Conservation (phyloP, 2,329 filamentous ascomycete species). For the Tolypocladium nubicola region DNA sequence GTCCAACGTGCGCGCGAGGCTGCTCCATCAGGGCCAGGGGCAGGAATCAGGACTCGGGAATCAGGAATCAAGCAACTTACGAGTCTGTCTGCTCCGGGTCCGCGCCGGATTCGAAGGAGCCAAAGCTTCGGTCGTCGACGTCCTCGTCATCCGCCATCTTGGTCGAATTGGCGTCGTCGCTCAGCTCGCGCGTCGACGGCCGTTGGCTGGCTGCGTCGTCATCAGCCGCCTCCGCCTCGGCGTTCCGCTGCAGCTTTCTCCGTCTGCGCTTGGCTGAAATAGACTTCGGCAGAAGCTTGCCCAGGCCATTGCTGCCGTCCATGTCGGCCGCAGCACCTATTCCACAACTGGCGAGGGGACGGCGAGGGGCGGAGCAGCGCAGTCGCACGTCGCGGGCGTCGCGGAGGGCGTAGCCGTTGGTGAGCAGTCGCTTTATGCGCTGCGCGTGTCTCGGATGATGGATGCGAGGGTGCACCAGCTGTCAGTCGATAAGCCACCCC, state of each 20-base stretch:
- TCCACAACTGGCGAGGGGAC: neutral
- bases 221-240: constrained; percentile 15
- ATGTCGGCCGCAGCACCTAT: constrained; percentile 3
- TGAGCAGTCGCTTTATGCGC: neutral
- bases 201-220: constrained; percentile 20
- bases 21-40: neutral
- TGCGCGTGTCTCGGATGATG: too few relatives aligned
- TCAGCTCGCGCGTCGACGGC: constrained; percentile 19
- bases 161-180: constrained; percentile 19
- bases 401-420: neutral
- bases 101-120: constrained; percentile 22
- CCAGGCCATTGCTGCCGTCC: constrained; percentile 23
- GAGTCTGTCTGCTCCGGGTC: constrained; percentile 11
- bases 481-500: neutral
- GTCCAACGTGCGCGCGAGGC: neutral
- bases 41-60: too few relatives aligned
- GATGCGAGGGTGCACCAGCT: neutral
- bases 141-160: constrained; percentile 21
- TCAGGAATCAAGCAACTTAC: constrained; percentile 3
- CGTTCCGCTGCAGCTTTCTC: constrained; percentile 30
- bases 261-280: constrained; percentile 38
- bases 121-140: constrained; percentile 19
- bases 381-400: neutral
- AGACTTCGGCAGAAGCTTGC: constrained; percentile 42
- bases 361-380: neutral